phyloP scores from a whole-genome alignment of 2,329 filamentous ascomycete species.

The Aurifilum marmelostoma region DNA sequence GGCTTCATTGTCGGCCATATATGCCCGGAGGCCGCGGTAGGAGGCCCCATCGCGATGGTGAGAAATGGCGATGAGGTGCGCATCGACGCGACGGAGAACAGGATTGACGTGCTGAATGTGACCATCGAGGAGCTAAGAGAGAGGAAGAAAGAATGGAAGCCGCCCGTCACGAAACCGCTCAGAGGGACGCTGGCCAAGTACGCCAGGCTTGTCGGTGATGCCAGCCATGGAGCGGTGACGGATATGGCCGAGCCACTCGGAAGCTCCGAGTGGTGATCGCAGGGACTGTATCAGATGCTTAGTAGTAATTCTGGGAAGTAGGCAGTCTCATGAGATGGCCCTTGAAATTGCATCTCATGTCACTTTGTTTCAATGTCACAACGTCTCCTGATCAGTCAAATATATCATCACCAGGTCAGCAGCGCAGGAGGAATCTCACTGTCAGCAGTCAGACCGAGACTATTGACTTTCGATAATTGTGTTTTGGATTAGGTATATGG shows the following conservation, averaged over 20 bases:
- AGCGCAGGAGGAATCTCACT: not conserved
- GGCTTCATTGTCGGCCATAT: constrained; percentile 88
- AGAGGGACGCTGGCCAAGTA: constrained; percentile 74
- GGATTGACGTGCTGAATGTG: constrained; percentile 68
- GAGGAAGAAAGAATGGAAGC: constrained; percentile 63
- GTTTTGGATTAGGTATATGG: constrained; percentile 22
- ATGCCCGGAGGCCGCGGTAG: constrained; percentile 83
- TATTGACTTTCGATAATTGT: constrained; percentile 5
- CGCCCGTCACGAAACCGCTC: constrained; percentile 60
- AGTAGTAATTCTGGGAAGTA: not conserved
- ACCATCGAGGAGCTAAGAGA: constrained; percentile 70
- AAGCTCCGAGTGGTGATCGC: constrained; percentile 29
- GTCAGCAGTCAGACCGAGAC: not conserved
- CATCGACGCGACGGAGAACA: constrained; percentile 78
- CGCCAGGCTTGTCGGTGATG: constrained; percentile 60
- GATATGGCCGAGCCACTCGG: constrained; percentile 41
- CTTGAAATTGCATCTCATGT: not conserved
- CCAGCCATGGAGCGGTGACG: constrained; percentile 62
- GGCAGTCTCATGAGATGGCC: not conserved
- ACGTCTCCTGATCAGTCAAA: not conserved
- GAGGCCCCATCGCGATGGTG: constrained; percentile 84
- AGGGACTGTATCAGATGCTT: not conserved
- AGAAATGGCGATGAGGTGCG: constrained; percentile 77
- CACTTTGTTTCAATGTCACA: not conserved
- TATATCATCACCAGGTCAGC: not conserved